Evolutionary conservation across 140 eudicot genomes (phyloP), one percentile per base, ranked within the genome.

Genomic region (Erigeron philadelphicus): DNA sequence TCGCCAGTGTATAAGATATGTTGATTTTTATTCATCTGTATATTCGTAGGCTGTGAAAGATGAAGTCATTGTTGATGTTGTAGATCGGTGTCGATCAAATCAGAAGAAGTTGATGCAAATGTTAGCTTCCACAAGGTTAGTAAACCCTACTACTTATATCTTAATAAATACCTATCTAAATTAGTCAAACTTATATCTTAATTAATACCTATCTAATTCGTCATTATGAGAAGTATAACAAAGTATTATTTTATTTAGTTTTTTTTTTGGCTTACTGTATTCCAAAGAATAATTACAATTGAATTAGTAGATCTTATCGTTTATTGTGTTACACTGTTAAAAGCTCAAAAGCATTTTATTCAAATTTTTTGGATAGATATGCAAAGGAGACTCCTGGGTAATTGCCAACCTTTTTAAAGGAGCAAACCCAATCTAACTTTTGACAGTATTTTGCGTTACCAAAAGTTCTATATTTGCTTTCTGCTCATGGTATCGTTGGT

Each of bases 51-150:
- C 95, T 50, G 84, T 87, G 31, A 87, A 83, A 71, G 97, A 87
- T 82, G 99, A 93, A 73, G 88, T 93, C 23, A 89, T 93, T 48
- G 80, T 87, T 60, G 99, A 93, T 74, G 89, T 93, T 55, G 97
- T 87, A 40, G 93, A 87, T 65, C 90, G 86, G 17, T 93, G 99
- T 61, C 99, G 95, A 43, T 74, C 87, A 56, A 93, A 89, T 80
- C 99, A 89, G 76, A 89, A 83, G 86, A 93, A 87, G 77, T 76
- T 93, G 82, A 85, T 89, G 90, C 90, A 87, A 73, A 81, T 84
- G 85, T 78, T 93, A 76, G 78, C 90, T 50, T 80, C 95, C n/a
- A 81, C 90, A 15, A 79, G 84, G 99, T 84, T 67, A 21, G 78
- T 59, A 50, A 59, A 44, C 67, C 38, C 38, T 31, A 31, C 38